phyloP scores from a whole-genome alignment of 2,329 filamentous ascomycete species.

The Helotiales sp. region DNA sequence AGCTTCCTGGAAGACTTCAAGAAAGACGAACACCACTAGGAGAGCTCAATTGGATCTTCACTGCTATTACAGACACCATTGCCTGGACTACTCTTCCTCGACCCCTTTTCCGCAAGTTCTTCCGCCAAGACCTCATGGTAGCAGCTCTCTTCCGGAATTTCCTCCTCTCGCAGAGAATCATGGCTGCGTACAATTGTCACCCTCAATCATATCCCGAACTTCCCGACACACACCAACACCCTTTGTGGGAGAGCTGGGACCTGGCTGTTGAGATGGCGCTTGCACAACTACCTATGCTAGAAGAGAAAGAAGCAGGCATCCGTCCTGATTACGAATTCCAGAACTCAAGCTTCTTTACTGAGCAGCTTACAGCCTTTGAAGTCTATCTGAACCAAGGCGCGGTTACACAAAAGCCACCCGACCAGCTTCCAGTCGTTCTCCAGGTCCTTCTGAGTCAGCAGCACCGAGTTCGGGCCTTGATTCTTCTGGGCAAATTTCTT shows the following conservation, averaged over 20 bases:
- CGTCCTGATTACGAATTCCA: slow-evolving; percentile 79
- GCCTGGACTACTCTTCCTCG: slow-evolving; percentile 95
- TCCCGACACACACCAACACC: slow-evolving; percentile 93
- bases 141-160: slow-evolving; percentile 96
- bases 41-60: slow-evolving; percentile 99
- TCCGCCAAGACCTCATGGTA: slow-evolving; percentile 98
- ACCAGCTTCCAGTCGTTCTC: slow-evolving; percentile 93
- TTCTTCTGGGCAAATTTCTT: slow-evolving; percentile 88
- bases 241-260: slow-evolving; percentile 97
- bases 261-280: slow-evolving; percentile 94
- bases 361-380: slow-evolving; percentile 95
- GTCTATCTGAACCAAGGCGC: slow-evolving; percentile 87
- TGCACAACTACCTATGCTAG: slow-evolving; percentile 82
- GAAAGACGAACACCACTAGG: slow-evolving; percentile 91
- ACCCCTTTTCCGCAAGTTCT: slow-evolving; percentile 92
- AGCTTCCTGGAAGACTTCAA: slow-evolving; percentile 86
- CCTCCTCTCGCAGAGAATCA: slow-evolving; percentile 88
- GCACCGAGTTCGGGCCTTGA: slow-evolving; percentile 85
- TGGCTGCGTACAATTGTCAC: slow-evolving; percentile 94
- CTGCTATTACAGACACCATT: slow-evolving; percentile 97
- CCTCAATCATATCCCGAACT: slow-evolving; percentile 88
- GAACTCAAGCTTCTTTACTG: slow-evolving; percentile 94
- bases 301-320: slow-evolving; percentile 70
- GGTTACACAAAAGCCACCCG: slow-evolving; percentile 81
- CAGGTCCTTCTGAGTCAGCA: slow-evolving; percentile 96